These are phyloP conservation scores for Cyclospora cayetanensis DNA, from an alignment of 169 alveolate species.

Conservation along the genomic window DNA sequence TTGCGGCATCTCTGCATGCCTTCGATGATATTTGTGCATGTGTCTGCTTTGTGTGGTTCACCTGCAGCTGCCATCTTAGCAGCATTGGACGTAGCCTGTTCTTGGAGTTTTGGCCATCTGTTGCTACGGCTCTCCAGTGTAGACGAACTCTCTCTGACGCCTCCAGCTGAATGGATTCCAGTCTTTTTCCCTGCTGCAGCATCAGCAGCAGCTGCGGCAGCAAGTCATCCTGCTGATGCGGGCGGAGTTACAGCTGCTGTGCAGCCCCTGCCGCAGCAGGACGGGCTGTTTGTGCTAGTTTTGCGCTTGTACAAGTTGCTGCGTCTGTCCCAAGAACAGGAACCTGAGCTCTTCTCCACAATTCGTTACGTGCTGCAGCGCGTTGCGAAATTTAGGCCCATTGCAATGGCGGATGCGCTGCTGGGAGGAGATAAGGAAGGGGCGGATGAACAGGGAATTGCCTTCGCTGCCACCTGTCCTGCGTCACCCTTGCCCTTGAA, in stretches of 20 bases:
- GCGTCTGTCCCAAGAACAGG: neutral
- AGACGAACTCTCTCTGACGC: neutral
- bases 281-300: constrained; percentile 34
- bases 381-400: constrained; percentile 9
- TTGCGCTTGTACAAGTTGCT: neutral
- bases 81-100: no score
- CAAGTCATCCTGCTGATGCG: neutral
- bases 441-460: neutral
- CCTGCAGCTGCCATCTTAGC: no score
- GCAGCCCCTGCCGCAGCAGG: constrained; percentile 50
- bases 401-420: constrained; percentile 51
- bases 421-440: neutral
- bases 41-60: no score
- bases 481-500: neutral
- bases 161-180: constrained; percentile 14
- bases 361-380: constrained; percentile 43
- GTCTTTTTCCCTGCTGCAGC: neutral
- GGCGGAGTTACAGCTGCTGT: neutral
- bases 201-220: neutral
- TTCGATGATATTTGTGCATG: no score
- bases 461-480: neutral
- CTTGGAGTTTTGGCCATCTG: neutral
- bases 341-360: neutral
- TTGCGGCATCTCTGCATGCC: no score
- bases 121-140: neutral